Percentiles rank a stretch among this genome's conserved stretches.
phyloP scores from a whole-genome alignment of 139 green algal genomes.

The Trebouxia sp. region DNA sequence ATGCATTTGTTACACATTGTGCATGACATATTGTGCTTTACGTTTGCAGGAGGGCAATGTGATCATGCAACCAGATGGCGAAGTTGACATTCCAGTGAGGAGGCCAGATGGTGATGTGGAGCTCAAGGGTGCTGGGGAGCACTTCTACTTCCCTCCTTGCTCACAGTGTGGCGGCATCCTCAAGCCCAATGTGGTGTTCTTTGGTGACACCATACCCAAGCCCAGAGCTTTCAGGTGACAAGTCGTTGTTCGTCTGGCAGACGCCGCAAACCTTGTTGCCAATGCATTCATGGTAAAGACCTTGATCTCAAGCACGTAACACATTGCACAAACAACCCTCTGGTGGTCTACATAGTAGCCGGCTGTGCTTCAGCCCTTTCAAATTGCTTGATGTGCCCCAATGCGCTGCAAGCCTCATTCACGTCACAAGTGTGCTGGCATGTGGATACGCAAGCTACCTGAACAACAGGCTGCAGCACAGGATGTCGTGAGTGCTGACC shows the following conservation, averaged over 20 bases:
- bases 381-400: not conserved
- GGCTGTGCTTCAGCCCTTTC: not conserved
- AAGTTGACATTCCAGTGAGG: slow-evolving; percentile 66
- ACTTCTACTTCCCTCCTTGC: slow-evolving; percentile 77
- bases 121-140: slow-evolving; percentile 52
- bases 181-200: slow-evolving; percentile 90
- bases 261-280: too few species aligned
- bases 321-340: not conserved
- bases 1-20: too few species aligned
- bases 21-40: not conserved
- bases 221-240: slow-evolving; percentile 37
- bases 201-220: slow-evolving; percentile 72
- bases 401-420: not conserved
- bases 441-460: too few species aligned
- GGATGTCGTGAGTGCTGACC: too few species aligned
- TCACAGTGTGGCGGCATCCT: slow-evolving; percentile 69
- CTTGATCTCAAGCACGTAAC: too few species aligned
- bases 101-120: slow-evolving; percentile 86
- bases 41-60: slow-evolving; percentile 6
- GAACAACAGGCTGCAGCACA: too few species aligned
- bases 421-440: not conserved
- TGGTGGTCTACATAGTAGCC: not conserved
- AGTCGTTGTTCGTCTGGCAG: not conserved
- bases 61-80: slow-evolving; percentile 69
- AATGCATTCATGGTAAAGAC: too few species aligned